phyloP scores from a whole-genome alignment of 768 basidiomycete species.

The Rhizopogon vesiculosus region DNA sequence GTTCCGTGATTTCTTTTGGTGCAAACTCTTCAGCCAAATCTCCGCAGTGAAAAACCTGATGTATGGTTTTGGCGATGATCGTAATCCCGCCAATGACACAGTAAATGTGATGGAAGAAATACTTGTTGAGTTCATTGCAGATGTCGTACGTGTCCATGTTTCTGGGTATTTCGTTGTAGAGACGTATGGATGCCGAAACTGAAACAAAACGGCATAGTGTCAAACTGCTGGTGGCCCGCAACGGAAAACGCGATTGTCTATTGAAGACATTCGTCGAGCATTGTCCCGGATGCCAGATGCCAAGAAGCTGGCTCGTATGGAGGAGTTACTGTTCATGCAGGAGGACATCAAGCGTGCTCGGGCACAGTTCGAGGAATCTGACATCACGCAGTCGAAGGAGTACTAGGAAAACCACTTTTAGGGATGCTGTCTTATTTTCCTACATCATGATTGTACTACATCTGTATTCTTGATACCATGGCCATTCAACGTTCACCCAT shows the following conservation, averaged over 20 bases:
- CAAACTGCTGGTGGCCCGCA: slow-evolving; percentile 66
- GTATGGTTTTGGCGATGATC: slow-evolving; percentile 94
- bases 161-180: slow-evolving; percentile 3
- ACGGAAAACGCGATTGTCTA: slow-evolving; percentile 69
- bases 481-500: not conserved
- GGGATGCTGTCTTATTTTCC: slow-evolving; percentile 3
- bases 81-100: slow-evolving; percentile 82
- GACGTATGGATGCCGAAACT: slow-evolving; percentile 3
- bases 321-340: slow-evolving; percentile 90
- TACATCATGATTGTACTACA: slow-evolving; percentile 2
- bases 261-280: slow-evolving; percentile 81
- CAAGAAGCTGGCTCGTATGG: slow-evolving; percentile 89
- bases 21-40: slow-evolving; percentile 8
- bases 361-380: slow-evolving; percentile 65
- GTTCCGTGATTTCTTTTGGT: slow-evolving; percentile 23
- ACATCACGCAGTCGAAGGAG: slow-evolving; percentile 42
- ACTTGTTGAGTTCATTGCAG: slow-evolving; percentile 83
- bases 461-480: slow-evolving; percentile 3
- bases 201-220: slow-evolving; percentile 42
- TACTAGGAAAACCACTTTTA: slow-evolving; percentile 25
- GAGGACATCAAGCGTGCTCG: slow-evolving; percentile 89
- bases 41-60: slow-evolving; percentile 72
- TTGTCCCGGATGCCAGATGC: slow-evolving; percentile 84
- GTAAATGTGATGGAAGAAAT: slow-evolving; percentile 94
- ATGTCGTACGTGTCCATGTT: slow-evolving; percentile 59